Conservation (phyloP, 192 early-diverging fungal genomes). For the Coemansia sp. region DNA sequence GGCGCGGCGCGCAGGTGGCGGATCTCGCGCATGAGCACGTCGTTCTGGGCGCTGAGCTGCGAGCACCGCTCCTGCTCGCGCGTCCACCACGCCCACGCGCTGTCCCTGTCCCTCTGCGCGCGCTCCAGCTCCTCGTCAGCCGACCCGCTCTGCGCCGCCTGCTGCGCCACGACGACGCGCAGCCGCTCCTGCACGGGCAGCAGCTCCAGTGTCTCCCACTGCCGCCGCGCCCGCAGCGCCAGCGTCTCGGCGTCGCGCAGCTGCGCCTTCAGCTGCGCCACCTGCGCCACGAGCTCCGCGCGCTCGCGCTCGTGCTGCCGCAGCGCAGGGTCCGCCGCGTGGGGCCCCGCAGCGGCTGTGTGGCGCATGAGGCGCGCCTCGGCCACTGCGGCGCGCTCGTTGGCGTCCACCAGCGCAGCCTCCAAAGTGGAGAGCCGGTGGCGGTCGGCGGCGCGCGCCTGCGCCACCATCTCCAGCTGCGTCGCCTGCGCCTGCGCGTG, state of each 20-base stretch:
- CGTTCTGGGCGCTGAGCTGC: slow-evolving; percentile 45
- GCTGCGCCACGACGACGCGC: slow-evolving; percentile 15
- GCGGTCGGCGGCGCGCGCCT: slow-evolving; percentile 33
- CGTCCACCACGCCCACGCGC: slow-evolving; percentile 42
- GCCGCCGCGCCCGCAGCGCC: slow-evolving; percentile 22
- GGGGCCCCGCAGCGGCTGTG: slow-evolving; percentile 6
- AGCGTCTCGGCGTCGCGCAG: slow-evolving; percentile 37
- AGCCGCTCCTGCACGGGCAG: slow-evolving; percentile 44
- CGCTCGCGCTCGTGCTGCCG: slow-evolving; percentile 41
- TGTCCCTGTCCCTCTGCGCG: slow-evolving; percentile 22
- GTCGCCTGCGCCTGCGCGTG: slow-evolving; percentile 27
- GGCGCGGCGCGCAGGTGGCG: slow-evolving; percentile 8
- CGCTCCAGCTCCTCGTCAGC: slow-evolving; percentile 21
- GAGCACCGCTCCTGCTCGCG: slow-evolving; percentile 42
- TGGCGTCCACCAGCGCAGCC: slow-evolving; percentile 30
- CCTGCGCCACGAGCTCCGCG: slow-evolving; percentile 34
- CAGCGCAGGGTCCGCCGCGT: slow-evolving; percentile 24
- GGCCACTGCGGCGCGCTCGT: slow-evolving; percentile 13
- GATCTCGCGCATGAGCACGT: slow-evolving; percentile 49
- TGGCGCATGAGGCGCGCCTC: slow-evolving; percentile 20
- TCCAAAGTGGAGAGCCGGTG: too few relatives aligned
- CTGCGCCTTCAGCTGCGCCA: slow-evolving; percentile 29
- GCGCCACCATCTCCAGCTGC: slow-evolving; percentile 32
- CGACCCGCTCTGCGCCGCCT: neutral
- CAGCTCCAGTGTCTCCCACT: slow-evolving; percentile 49